phyloP scores from a whole-genome alignment of 176 grass and related monocot genomes.

The Ananas comosus region DNA sequence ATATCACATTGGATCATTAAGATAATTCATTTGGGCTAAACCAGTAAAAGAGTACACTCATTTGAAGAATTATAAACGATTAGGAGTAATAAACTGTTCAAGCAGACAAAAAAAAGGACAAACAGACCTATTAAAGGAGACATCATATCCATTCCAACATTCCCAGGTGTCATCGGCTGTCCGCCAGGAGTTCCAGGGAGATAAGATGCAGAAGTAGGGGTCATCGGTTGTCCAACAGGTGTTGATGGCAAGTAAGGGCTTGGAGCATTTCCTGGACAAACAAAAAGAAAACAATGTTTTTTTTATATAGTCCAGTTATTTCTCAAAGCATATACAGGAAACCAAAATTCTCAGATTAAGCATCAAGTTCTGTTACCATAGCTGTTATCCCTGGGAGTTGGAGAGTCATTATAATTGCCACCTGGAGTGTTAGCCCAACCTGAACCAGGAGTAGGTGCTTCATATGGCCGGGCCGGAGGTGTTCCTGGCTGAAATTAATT shows the following conservation, averaged over 20 bases:
- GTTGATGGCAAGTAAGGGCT: constrained; percentile 90
- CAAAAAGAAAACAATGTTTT: constrained; percentile 14
- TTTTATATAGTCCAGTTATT: background rate
- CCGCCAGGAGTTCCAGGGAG: constrained; percentile 96
- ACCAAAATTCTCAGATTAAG: background rate
- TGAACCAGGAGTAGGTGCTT: constrained; percentile 95
- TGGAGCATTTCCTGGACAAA: constrained; percentile 66
- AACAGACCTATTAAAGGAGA: constrained; percentile 70
- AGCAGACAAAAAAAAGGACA: constrained; percentile 3
- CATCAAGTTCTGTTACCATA: constrained; percentile 46
- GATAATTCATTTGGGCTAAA: too few species aligned
- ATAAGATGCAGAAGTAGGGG: constrained; percentile 78
- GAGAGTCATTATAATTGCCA: constrained; percentile 69
- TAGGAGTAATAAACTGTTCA: background rate
- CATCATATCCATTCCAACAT: constrained; percentile 94
- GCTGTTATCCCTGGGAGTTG: constrained; percentile 75
- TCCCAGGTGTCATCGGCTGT: constrained; percentile 98
- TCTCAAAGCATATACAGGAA: background rate
- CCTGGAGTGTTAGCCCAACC: constrained; percentile 98
- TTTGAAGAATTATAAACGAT: too few species aligned
- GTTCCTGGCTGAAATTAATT: constrained; percentile 67
- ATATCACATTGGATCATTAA: background rate
- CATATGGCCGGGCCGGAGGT: constrained; percentile 82
- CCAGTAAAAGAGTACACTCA: too few species aligned
- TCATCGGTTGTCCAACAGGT: constrained; percentile 92